A percentile compares a stretch with the other conserved stretches of the same genome.
These are phyloP conservation scores for Chondrostereum purpureum DNA, from an alignment of 1,284 basidiomycete genomes.

Conservation along the genomic window DNA sequence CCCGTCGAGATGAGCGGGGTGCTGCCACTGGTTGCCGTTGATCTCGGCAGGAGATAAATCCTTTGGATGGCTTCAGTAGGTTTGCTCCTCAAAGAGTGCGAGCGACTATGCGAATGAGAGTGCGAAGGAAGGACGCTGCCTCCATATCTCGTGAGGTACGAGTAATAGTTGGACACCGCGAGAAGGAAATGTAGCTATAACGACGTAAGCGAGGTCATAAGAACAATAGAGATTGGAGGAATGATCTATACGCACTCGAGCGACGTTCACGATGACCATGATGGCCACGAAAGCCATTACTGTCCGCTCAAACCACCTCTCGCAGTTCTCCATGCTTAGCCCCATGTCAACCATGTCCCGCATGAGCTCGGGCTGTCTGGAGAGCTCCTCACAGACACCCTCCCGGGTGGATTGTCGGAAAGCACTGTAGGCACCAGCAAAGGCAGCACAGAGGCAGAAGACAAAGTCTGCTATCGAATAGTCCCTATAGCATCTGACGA, in stretches of 20 bases:
- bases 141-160: slow-evolving; percentile 39
- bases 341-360: slow-evolving; percentile 57
- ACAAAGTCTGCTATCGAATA: slow-evolving; percentile 70
- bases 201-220: background rate
- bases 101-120: slow-evolving; percentile 1
- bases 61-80: slow-evolving; percentile 33
- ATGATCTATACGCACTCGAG: slow-evolving; percentile 45
- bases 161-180: slow-evolving; percentile 59
- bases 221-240: slow-evolving; percentile 7
- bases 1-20: slow-evolving; percentile 12
- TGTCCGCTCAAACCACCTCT: slow-evolving; percentile 66
- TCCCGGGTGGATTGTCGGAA: slow-evolving; percentile 52
- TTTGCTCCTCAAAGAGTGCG: slow-evolving; percentile 13
- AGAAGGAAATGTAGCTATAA: slow-evolving; percentile 65
- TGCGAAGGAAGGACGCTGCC: slow-evolving; percentile 17
- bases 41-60: slow-evolving; percentile 48
- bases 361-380: slow-evolving; percentile 65
- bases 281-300: slow-evolving; percentile 42
- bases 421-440: slow-evolving; percentile 49
- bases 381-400: slow-evolving; percentile 64
- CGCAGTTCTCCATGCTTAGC: slow-evolving; percentile 53
- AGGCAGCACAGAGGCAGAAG: slow-evolving; percentile 52
- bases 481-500: slow-evolving; percentile 61
- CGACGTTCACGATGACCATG: slow-evolving; percentile 54
- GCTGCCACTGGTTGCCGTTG: slow-evolving; percentile 14